Conservation (phyloP, 495 filamentous ascomycete genomes). For the Daldinia loculata region DNA sequence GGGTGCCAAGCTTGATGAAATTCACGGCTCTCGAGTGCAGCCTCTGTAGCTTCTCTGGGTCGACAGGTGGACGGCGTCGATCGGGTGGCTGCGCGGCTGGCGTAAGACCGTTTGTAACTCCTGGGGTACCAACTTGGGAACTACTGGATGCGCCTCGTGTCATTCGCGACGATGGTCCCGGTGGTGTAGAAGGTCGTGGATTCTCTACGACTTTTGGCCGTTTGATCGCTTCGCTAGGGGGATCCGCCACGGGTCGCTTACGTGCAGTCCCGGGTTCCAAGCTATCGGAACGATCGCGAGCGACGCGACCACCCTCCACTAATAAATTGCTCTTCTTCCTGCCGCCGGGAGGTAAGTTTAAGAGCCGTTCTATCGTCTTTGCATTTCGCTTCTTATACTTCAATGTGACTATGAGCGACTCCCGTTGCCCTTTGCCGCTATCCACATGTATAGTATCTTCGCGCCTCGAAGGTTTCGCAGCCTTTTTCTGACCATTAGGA, state of each 20-base stretch:
- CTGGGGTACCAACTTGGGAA: slow-evolving; percentile 55
- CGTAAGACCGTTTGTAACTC: slow-evolving; percentile 48
- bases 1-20: slow-evolving; percentile 48
- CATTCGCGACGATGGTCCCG: slow-evolving; percentile 57
- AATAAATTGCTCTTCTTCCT: slow-evolving; percentile 51
- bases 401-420: slow-evolving; percentile 40
- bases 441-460: slow-evolving; percentile 44
- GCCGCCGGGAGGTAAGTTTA: slow-evolving; percentile 51
- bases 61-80: slow-evolving; percentile 40
- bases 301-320: slow-evolving; percentile 44
- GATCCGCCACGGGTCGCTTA: slow-evolving; percentile 54
- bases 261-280: slow-evolving; percentile 52
- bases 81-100: slow-evolving; percentile 49
- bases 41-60: slow-evolving; percentile 41
- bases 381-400: slow-evolving; percentile 55
- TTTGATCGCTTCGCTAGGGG: slow-evolving; percentile 44
- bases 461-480: slow-evolving; percentile 40
- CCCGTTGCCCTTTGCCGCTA: slow-evolving; percentile 44
- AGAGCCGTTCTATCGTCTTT: slow-evolving; percentile 54
- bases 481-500: slow-evolving; percentile 51
- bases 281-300: slow-evolving; percentile 50
- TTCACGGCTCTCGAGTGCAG: slow-evolving; percentile 36
- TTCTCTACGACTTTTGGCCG: slow-evolving; percentile 45
- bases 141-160: slow-evolving; percentile 58
- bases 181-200: slow-evolving; percentile 51